Evolutionary conservation across 1,139 yeast genomes (phyloP), one percentile per base, ranked within the genome.

Genomic region (Geotrichum siamense): DNA sequence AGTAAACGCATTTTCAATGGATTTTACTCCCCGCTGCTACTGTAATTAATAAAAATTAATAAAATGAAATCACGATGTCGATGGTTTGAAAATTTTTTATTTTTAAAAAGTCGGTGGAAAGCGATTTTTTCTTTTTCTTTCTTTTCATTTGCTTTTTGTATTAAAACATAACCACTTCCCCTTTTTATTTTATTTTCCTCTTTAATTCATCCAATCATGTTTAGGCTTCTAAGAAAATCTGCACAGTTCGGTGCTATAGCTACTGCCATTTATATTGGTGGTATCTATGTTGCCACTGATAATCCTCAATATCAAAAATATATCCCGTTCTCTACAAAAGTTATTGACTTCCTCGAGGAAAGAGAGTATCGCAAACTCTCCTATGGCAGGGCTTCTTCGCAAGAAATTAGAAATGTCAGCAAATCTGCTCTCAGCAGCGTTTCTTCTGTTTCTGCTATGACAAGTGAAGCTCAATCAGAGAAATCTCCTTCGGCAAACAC

Each of bases 311-410:
- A 32, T 31, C 41, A 43, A 33, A 36, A 37, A 16, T 53, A 57
- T 41, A 50, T 55, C 13, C 62, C 62, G 10, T 40, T 53, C 19
- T 57, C 55, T 5, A 48, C 45, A 10, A 43, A 39, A 4, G 39
- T 56, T 21, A 48, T 58, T 31, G 62, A 58, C 38, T 45, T 41
- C 19, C 34, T 58, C 5, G 63, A 59, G 47, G 62, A 59, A 43
- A 51, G 55, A 12, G 50, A 51, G 29, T 52, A 55, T 40, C 50
- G 47, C 19, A 45, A 49, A 9, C 49, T 22, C 15, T 21, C 25
- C n/a, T 33, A 15, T 16, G 37, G 21, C 12, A 25, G 37, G 26
- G 44, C 38, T 33, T 51, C 32, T 35, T 48, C 16, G 41, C 52
- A 21, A 45, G 54, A 28, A 49, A 51, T 13, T 25, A 30, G 25